Evolutionary conservation across 2,329 filamentous ascomycete species (phyloP), one percentile per base, ranked within the genome.

Genomic region (Aschersonia sp.): DNA sequence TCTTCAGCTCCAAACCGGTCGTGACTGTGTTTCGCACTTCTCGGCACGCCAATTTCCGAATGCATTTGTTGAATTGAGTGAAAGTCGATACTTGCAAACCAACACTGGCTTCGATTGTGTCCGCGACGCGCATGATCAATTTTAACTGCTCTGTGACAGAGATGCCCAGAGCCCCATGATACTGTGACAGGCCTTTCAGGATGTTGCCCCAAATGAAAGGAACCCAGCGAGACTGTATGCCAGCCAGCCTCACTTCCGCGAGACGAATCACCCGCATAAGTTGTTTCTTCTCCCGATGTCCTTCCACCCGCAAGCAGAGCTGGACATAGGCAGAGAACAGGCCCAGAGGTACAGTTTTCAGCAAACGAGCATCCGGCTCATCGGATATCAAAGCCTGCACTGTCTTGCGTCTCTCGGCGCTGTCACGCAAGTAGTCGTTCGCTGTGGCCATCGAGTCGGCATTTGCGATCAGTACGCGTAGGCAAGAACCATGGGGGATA

Each of bases 391-490:
- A 47, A 38, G 47, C 51, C 12, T 46, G 47, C 7, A 55, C 20
- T 4, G 50, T 38, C n/a, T 38, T 43, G 5, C 45, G 30, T 7
- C 47, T 46, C 31, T 51, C 53, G 2, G 54, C 51, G 51, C 70
- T 70, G 49, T 77, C 72, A 5, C 55, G 55, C 20, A 83, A 60
- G 59, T 78, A 80, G 29, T 58, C 56, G 35, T 74, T 51, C 0
- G 71, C 78, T 7, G 67, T 64, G 7, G 66, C 57, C 9, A 77
- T 54, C 4, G 69, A 71, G 1, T 59, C 55, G 0, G 80, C 73
- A 53, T 77, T 66, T 4, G 66, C 61, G 2, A 88, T 53, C 2
- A 88, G 64, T 20, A 78, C 71, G 3, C 65, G 64, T 5, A 86
- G 68, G 30, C 73, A 76, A 41, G 65, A 59, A 1, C 68, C 70